Evolutionary conservation across 2,329 filamentous ascomycete genomes (phyloP).

Genomic region (Xenosphaeropsis pyriputrescens): DNA sequence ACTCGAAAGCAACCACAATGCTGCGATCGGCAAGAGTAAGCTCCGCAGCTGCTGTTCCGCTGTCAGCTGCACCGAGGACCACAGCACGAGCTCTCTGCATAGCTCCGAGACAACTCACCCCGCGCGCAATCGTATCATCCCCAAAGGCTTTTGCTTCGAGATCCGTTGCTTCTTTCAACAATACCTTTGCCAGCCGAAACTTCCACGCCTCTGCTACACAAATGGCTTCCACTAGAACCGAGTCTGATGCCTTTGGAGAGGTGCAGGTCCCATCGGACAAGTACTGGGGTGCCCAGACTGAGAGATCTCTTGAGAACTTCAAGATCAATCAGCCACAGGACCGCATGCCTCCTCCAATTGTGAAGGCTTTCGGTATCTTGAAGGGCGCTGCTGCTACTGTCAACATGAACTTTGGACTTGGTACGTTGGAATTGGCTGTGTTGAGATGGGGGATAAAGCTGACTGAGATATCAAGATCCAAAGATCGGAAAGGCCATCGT

Average conservation of each 20-base stretch:
- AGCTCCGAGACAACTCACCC: constrained; percentile 2
- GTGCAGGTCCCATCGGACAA: constrained; percentile 82
- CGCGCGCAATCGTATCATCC: constrained; percentile 2
- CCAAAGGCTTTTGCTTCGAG: constrained; percentile 2
- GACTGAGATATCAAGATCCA: constrained; percentile 41
- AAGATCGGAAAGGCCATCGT: constrained; percentile 87
- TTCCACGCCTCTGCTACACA: constrained; percentile 17
- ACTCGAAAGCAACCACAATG: constrained; percentile 5
- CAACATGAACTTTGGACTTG: constrained; percentile 89
- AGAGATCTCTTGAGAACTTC: constrained; percentile 95
- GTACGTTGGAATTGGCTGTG: constrained; percentile 24
- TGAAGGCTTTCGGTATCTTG: constrained; percentile 89
- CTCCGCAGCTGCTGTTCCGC: constrained; percentile 7
- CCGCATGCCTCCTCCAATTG: constrained; percentile 86
- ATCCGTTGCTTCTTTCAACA: not conserved
- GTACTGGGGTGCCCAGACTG: constrained; percentile 98
- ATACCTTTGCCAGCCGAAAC: constrained; percentile 4
- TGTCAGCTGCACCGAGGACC: constrained; percentile 12
- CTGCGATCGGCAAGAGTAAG: constrained; percentile 12
- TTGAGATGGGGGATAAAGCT: constrained; percentile 11
- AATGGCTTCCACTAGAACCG: constrained; percentile 51
- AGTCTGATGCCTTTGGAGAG: constrained; percentile 97
- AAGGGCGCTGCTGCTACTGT: constrained; percentile 94
- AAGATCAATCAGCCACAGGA: constrained; percentile 98
- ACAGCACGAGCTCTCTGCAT: constrained; percentile 7